These are phyloP conservation scores for Glebionis coronaria DNA, from an alignment of 129 eudicot species.

Conservation along the genomic window DNA sequence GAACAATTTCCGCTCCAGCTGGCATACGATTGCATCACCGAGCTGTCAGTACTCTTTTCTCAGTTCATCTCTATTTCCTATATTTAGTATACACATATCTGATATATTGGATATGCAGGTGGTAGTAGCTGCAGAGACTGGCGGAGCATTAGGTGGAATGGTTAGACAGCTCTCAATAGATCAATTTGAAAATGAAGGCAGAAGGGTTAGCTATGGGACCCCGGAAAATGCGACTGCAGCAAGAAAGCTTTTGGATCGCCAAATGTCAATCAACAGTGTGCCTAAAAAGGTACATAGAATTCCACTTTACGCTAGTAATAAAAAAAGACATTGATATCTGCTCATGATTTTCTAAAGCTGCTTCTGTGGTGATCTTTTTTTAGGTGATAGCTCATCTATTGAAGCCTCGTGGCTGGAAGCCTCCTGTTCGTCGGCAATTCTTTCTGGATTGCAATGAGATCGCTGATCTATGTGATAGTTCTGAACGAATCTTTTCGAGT, in stretches of 20 bases:
- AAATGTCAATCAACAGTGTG: slow-evolving; percentile 93
- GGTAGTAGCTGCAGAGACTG: slow-evolving; percentile 98
- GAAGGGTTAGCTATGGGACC: slow-evolving; percentile 98
- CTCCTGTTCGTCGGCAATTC: slow-evolving; percentile 95
- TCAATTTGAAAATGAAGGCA: slow-evolving; percentile 99
- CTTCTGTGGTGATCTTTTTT: slow-evolving; percentile 1
- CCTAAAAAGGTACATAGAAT: slow-evolving; percentile 78
- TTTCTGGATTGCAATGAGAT: slow-evolving; percentile 97
- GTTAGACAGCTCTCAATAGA: slow-evolving; percentile 98
- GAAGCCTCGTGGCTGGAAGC: slow-evolving; percentile 99
- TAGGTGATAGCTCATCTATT: slow-evolving; percentile 89
- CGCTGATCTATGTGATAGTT: slow-evolving; percentile 97
- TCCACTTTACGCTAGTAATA: background rate
- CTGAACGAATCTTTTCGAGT: slow-evolving; percentile 91
- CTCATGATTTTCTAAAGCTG: background rate
- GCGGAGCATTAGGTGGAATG: slow-evolving; percentile 99
- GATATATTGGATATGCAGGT: slow-evolving; percentile 56
- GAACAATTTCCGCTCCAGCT: slow-evolving; percentile 59
- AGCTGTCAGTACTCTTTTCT: slow-evolving; percentile 62
- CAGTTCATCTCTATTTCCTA: background rate
- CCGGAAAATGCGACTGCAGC: slow-evolving; percentile 99
- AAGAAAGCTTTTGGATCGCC: slow-evolving; percentile 92
- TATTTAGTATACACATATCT: slow-evolving; percentile 15
- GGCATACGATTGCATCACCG: slow-evolving; percentile 97
- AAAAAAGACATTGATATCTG: background rate